A percentile compares a stretch with the other conserved stretches of the same genome.
phyloP scores from a whole-genome alignment of 352 stramenopile species.

The Globisporangium parvum region DNA sequence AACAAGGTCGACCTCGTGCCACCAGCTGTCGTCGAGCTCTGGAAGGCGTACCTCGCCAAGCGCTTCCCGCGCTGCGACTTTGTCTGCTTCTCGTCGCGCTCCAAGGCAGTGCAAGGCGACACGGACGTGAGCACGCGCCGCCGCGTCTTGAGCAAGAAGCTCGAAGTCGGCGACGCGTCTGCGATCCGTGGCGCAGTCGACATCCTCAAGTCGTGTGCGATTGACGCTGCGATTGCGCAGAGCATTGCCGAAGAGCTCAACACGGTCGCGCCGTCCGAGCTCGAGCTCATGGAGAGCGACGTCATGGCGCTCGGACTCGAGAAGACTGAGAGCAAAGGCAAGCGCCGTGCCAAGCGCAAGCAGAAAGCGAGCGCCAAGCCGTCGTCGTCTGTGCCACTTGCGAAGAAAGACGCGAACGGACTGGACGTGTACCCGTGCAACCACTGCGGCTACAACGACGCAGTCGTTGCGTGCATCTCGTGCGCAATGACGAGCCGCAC shows the following conservation, averaged over 20 bases:
- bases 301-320: constrained; percentile 4
- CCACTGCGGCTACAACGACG: constrained; percentile 66
- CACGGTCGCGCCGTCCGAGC: constrained; percentile 19
- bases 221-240: constrained; percentile 42
- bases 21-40: constrained; percentile 47
- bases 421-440: constrained; percentile 38
- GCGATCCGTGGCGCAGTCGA: constrained; percentile 55
- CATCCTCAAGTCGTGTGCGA: constrained; percentile 67
- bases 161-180: constrained; percentile 65
- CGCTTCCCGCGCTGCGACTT: constrained; percentile 65
- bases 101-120: constrained; percentile 57
- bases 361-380: constrained; percentile 29
- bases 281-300: constrained; percentile 17
- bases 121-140: constrained; percentile 60
- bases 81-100: constrained; percentile 75
- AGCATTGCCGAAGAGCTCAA: constrained; percentile 66
- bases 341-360: constrained; percentile 48
- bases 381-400: neutral
- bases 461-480: constrained; percentile 57
- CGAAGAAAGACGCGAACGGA: constrained; percentile 11
- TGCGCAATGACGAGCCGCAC: constrained; percentile 21
- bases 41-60: constrained; percentile 54
- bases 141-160: constrained; percentile 74
- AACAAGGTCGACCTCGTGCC: constrained; percentile 85
- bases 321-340: constrained; percentile 22